Percentiles rank a stretch among this genome's conserved stretches.
These are phyloP conservation scores for Populus simonii DNA, from an alignment of 345 rosid species.

Conservation along the genomic window DNA sequence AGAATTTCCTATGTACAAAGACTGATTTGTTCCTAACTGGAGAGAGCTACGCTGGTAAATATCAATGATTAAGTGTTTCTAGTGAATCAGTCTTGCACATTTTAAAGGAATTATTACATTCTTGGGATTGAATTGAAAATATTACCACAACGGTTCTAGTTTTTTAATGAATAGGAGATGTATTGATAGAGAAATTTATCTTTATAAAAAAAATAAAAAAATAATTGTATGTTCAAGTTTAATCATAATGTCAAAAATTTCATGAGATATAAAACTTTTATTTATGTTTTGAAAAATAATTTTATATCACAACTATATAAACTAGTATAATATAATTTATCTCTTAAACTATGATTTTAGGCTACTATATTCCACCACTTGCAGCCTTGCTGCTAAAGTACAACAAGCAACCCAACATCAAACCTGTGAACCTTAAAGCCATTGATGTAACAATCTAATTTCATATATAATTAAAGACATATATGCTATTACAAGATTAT, in stretches of 20 bases:
- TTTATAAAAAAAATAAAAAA: no score
- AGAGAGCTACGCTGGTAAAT: slow-evolving; percentile 49
- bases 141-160: no score
- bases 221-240: no score
- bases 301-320: no score
- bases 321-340: no score
- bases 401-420: slow-evolving; percentile 24
- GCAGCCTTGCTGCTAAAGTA: no score
- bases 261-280: not conserved
- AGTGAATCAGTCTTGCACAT: no score
- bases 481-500: not conserved
- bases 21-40: slow-evolving; percentile 35
- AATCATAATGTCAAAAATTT: no score
- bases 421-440: slow-evolving; percentile 33
- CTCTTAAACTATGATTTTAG: slow-evolving; percentile 14
- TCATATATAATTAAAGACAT: not conserved
- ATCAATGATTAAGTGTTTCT: not conserved
- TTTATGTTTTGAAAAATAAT: not conserved
- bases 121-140: no score
- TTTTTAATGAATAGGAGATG: no score
- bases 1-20: slow-evolving; percentile 31
- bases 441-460: slow-evolving; percentile 23
- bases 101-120: no score
- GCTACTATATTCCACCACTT: slow-evolving; percentile 41
- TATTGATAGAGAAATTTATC: no score